Base-by-base conservation (phyloP, 768 basidiomycete genomes). In the Agrocybe pediades region DNA sequence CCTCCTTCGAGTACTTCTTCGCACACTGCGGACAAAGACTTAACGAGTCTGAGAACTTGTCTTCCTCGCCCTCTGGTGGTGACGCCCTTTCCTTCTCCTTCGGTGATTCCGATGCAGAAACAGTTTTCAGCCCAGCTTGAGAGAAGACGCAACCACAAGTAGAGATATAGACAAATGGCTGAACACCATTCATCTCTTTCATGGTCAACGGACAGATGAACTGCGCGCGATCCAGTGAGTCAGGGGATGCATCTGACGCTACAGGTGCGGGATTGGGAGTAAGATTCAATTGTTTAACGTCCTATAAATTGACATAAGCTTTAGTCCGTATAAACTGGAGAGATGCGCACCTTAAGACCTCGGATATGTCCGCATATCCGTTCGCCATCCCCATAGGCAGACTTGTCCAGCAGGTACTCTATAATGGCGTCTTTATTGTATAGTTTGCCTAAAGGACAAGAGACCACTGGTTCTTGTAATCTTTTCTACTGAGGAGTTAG, bases 361-460 rank as follows among this genome's bases (percentile, higher is more conserved):
- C 90, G 80, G 39, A 98, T 86, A 71, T 98, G 92, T 2, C 95
- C 90, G 65, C 95, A 98, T 63, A 97, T 95, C 56, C 84, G 81
- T 59, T 89, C 88, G 0, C 94, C 95, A 59, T 98, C 97, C 6
- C 95, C 93, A 67, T 94, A 95, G 2, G 86, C 79, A 3, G 82
- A 73, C 61, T 84, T 86, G 68, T 96, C 90, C 15, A 98, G 73
- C 26, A 98, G 77, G 70, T 87, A 96, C 68, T 97, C 92, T 36
- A 99, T 82, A 23, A 99, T 76, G 1, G 95, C 84, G 62, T 96
- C 96, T 66, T 96, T 97, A 72, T 98, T 99, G 68, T 98, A 98
- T 0, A 99, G 75, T 68, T 95, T 96, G 9, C 97, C 97, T 0
- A 98, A 79, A 0, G 86, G 86, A 71, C 94, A 96, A 0, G 95